A percentile compares a stretch with the other conserved stretches of the same genome.
phyloP scores from a whole-genome alignment of 1,284 basidiomycete genomes.

The Ganoderma resinaceum region DNA sequence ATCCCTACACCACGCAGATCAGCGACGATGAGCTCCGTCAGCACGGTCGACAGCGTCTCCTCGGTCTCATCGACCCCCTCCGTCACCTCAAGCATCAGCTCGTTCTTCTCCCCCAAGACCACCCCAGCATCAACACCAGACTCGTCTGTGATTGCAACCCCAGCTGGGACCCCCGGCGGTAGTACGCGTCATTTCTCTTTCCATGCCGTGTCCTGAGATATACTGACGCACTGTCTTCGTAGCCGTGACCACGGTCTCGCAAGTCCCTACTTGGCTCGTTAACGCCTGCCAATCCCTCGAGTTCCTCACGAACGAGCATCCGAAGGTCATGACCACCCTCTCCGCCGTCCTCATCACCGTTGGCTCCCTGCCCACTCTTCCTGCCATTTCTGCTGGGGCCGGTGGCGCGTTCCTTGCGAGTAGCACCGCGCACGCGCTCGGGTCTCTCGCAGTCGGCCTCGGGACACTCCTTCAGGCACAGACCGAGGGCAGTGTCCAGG shows the following conservation, averaged over 20 bases:
- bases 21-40: conserved; percentile 37
- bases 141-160: conserved; percentile 30
- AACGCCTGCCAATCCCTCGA: conserved; percentile 78
- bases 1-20: conserved; percentile 34
- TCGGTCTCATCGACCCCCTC: conserved; percentile 29
- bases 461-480: conserved; percentile 53
- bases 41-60: conserved; percentile 37
- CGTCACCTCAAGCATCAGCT: conserved; percentile 23
- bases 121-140: conserved; percentile 27
- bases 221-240: conserved; percentile 14
- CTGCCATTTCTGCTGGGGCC: conserved; percentile 67
- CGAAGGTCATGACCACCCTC: conserved; percentile 74
- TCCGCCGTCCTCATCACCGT: conserved; percentile 80
- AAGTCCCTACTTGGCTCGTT: conserved; percentile 75
- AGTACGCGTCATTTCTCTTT: conserved; percentile 33
- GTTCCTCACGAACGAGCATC: conserved; percentile 74
- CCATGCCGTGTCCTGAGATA: background rate
- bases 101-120: conserved; percentile 28
- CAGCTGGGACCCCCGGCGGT: conserved; percentile 38
- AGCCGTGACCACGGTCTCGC: conserved; percentile 59
- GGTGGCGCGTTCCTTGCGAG: conserved; percentile 76
- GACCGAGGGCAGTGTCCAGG: conserved; percentile 32
- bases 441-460: conserved; percentile 76
- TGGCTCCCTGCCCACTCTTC: conserved; percentile 73
- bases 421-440: conserved; percentile 74